Conservation (phyloP, 257 asterid genomes). For the Lavandula angustifolia region DNA sequence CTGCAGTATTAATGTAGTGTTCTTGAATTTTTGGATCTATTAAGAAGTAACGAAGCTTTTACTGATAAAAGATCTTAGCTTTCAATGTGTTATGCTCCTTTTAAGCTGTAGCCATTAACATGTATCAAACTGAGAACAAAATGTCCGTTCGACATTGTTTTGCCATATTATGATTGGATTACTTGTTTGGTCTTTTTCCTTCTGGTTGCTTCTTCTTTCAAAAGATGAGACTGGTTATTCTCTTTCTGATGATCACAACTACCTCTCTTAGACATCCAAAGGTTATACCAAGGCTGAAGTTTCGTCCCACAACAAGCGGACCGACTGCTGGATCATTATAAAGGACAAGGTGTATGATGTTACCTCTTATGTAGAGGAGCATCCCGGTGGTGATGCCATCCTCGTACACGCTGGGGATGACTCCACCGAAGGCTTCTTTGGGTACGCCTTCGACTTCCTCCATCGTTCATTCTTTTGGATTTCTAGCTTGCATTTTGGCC, state of each 20-base stretch:
- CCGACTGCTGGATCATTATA: conserved; percentile 96
- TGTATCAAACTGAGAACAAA: background rate
- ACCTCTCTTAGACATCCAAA: conserved; percentile 48
- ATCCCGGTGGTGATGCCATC: conserved; percentile 72
- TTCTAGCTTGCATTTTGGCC: background rate
- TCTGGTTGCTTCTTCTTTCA: too few relatives aligned
- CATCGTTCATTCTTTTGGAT: background rate
- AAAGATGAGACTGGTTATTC: background rate
- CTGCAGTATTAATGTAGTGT: background rate
- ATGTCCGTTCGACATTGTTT: too few relatives aligned
- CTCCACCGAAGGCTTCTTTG: conserved; percentile 85
- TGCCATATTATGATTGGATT: background rate
- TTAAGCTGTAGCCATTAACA: background rate
- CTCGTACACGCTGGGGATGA: conserved; percentile 88
- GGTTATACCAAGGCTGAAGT: conserved; percentile 69
- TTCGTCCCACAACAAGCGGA: conserved; percentile 74
- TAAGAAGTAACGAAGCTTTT: background rate
- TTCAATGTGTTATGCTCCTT: background rate
- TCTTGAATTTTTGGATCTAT: background rate
- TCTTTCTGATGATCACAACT: conserved; percentile 8
- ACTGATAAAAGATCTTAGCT: conserved; percentile 3
- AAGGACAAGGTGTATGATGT: conserved; percentile 95
- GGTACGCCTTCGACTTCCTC: conserved; percentile 41
- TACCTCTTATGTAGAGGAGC: conserved; percentile 57
- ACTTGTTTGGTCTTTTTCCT: conserved; percentile 9